A percentile compares a stretch with the other conserved stretches of the same genome.
Conservation (phyloP, 1,284 basidiomycete species). For the Ceratobasidium sp. region DNA sequence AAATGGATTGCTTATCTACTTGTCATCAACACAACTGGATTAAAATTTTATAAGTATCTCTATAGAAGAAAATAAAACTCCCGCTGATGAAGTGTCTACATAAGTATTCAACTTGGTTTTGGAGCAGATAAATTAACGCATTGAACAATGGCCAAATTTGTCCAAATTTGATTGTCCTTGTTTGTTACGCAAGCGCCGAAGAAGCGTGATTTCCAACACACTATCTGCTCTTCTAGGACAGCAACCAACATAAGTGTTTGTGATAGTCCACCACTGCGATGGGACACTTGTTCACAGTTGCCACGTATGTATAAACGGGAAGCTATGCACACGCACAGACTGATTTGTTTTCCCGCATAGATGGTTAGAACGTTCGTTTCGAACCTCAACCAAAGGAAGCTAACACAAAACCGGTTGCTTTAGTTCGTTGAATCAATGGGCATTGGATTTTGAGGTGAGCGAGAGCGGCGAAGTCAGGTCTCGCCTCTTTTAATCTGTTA, state of each 20-base stretch:
- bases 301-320: constrained; percentile 63
- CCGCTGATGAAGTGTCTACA: too few species aligned
- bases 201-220: constrained; percentile 5
- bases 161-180: constrained; percentile 19
- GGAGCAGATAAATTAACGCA: neutral
- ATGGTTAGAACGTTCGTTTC: constrained; percentile 41
- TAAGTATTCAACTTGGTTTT: neutral
- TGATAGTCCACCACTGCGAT: constrained; percentile 54
- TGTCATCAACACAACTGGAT: neutral
- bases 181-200: constrained; percentile 16
- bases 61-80: neutral
- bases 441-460: constrained; percentile 87
- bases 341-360: constrained; percentile 32
- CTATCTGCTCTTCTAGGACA: neutral
- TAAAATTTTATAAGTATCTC: neutral
- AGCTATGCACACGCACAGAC: constrained; percentile 13
- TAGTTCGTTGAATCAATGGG: constrained; percentile 96
- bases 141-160: neutral
- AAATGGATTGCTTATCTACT: neutral
- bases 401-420: constrained; percentile 1
- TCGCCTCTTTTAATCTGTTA: neutral
- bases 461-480: neutral
- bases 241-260: constrained; percentile 1
- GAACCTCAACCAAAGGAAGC: neutral
- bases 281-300: constrained; percentile 85